Conservation (phyloP, 164 flowering plant genomes). For the Santalum album region DNA sequence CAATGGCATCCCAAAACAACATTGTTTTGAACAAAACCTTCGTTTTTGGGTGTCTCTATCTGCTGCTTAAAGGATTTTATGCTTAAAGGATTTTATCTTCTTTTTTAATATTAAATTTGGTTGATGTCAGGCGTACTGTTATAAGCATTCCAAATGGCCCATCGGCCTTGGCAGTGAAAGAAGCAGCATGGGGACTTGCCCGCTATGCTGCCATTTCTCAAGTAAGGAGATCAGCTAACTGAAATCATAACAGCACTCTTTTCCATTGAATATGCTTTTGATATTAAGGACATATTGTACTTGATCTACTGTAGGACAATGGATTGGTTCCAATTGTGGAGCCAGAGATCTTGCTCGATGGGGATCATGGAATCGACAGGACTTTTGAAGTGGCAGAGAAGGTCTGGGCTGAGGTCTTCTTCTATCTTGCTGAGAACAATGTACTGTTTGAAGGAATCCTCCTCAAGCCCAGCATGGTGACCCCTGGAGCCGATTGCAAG, state of each 20-base stretch:
- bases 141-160: not conserved
- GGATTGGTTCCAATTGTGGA: constrained; percentile 86
- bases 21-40: too few species aligned
- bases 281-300: too few species aligned
- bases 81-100: too few species aligned
- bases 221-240: too few species aligned
- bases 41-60: too few species aligned
- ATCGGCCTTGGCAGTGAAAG: not conserved
- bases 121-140: not conserved
- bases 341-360: constrained; percentile 86
- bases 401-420: constrained; percentile 90
- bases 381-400: constrained; percentile 71
- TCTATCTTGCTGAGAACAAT: constrained; percentile 80
- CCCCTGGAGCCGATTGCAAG: constrained; percentile 88
- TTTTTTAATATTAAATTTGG: too few species aligned
- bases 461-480: constrained; percentile 91
- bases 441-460: constrained; percentile 76
- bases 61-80: too few species aligned
- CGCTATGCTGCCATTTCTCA: not conserved
- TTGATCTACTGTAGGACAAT: too few species aligned
- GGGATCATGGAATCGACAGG: constrained; percentile 77
- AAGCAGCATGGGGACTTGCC: not conserved
- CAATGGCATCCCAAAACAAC: too few species aligned
- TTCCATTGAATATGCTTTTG: too few species aligned
- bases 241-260: too few species aligned